phyloP scores from a whole-genome alignment of 2,329 filamentous ascomycete genomes.

The Talaromyces sp. region DNA sequence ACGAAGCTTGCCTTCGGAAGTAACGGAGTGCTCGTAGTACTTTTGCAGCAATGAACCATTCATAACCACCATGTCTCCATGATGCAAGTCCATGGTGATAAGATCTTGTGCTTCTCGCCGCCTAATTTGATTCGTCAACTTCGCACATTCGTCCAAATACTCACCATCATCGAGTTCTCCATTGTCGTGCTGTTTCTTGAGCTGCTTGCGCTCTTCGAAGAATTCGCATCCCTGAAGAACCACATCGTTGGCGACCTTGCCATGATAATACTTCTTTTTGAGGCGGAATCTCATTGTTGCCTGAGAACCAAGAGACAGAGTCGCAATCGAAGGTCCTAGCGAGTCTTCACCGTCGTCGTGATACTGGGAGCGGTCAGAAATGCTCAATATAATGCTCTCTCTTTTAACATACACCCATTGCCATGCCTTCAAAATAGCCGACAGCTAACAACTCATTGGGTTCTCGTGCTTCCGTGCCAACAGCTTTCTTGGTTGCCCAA shows the following conservation, averaged over 20 bases:
- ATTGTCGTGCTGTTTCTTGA: slow-evolving; percentile 26
- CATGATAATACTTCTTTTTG: slow-evolving; percentile 51
- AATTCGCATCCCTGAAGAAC: slow-evolving; percentile 33
- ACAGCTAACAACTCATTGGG: slow-evolving; percentile 59
- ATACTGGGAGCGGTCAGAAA: slow-evolving; percentile 39
- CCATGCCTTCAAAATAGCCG: slow-evolving; percentile 56
- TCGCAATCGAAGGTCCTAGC: slow-evolving; percentile 57
- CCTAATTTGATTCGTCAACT: slow-evolving; percentile 30
- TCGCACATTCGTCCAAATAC: slow-evolving; percentile 27
- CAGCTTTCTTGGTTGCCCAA: slow-evolving; percentile 51
- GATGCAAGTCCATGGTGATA: slow-evolving; percentile 50
- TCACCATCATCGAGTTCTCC: slow-evolving; percentile 24
- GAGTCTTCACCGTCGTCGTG: slow-evolving; percentile 60
- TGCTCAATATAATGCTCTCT: background rate
- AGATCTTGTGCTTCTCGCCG: slow-evolving; percentile 30
- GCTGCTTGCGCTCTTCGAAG: slow-evolving; percentile 26
- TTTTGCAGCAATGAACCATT: slow-evolving; percentile 55
- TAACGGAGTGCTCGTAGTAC: slow-evolving; percentile 51
- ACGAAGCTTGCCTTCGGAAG: slow-evolving; percentile 32
- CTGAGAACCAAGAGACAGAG: slow-evolving; percentile 53
- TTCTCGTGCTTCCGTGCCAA: slow-evolving; percentile 34
- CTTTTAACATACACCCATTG: slow-evolving; percentile 48
- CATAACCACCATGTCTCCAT: slow-evolving; percentile 61
- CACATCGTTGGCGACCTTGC: slow-evolving; percentile 31
- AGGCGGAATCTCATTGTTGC: slow-evolving; percentile 56